Conservation (phyloP, 805 yeast genomes). For the Candida chilensis region DNA sequence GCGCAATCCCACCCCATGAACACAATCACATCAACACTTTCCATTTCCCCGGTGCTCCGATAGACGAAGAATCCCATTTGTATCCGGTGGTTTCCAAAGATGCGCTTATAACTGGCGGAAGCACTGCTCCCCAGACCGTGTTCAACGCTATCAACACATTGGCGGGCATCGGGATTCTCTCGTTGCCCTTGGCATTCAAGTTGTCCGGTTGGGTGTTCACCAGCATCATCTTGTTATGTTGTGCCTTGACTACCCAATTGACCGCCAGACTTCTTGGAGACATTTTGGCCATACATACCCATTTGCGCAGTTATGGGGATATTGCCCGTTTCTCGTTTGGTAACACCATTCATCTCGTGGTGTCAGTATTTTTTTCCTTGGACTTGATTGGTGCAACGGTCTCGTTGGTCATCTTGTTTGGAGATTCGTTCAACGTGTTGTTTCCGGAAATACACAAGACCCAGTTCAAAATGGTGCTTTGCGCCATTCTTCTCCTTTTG, state of each 20-base stretch:
- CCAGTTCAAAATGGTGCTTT: conserved; percentile 31
- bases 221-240: conserved; percentile 22
- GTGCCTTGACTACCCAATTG: conserved; percentile 40
- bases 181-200: conserved; percentile 62
- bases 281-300: conserved; percentile 28
- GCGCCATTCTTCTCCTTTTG: conserved; percentile 27
- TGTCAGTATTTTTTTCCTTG: conserved; percentile 39
- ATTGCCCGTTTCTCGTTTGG: conserved; percentile 47
- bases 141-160: conserved; percentile 72
- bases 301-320: conserved; percentile 47
- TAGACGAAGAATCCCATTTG: background rate
- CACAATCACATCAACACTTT: conserved; percentile 8
- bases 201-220: conserved; percentile 64
- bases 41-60: conserved; percentile 6
- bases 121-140: conserved; percentile 67
- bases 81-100: background rate
- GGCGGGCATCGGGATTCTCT: conserved; percentile 68
- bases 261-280: conserved; percentile 48
- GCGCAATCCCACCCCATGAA: conserved; percentile 4
- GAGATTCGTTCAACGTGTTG: conserved; percentile 48
- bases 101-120: conserved; percentile 22
- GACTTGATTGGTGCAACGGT: conserved; percentile 57
- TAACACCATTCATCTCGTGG: conserved; percentile 24
- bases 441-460: conserved; percentile 28
- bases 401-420: conserved; percentile 47